Percentiles rank a stretch among this genome's conserved stretches.
Evolutionary conservation across 768 basidiomycete genomes (phyloP).

Genomic region (Hypholoma sublateritium): DNA sequence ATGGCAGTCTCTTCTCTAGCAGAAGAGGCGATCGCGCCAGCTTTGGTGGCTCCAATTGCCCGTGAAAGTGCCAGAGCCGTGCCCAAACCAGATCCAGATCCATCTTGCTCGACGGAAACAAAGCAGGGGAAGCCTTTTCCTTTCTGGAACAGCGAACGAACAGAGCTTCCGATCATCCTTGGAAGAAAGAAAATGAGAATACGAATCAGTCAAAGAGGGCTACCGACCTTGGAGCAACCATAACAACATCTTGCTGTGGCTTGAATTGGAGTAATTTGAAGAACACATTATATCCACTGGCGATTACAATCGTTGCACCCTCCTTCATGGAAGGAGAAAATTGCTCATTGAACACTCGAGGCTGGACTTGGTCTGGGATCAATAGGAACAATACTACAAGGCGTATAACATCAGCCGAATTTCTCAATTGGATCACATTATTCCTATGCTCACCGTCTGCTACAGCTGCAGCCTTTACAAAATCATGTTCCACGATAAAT

Average conservation of each 20-base stretch:
- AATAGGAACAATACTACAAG: constrained; percentile 55
- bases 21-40: constrained; percentile 63
- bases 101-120: constrained; percentile 64
- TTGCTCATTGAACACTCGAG: constrained; percentile 57
- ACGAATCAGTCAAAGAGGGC: background rate
- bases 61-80: constrained; percentile 53
- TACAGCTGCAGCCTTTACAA: constrained; percentile 50
- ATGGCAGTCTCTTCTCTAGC: constrained; percentile 63
- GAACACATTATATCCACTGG: constrained; percentile 67
- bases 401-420: background rate
- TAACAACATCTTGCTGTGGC: constrained; percentile 55
- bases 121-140: constrained; percentile 66
- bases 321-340: constrained; percentile 51
- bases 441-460: constrained; percentile 46
- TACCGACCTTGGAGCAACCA: constrained; percentile 61
- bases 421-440: background rate
- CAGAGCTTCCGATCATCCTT: constrained; percentile 69
- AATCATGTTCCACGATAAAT: constrained; percentile 58
- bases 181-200: background rate
- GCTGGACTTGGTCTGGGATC: constrained; percentile 66
- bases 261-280: constrained; percentile 57
- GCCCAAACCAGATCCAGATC: constrained; percentile 44
- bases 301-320: constrained; percentile 51
- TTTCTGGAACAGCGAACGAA: constrained; percentile 59
- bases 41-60: constrained; percentile 61